Evolutionary conservation across 805 yeast species (phyloP).

Genomic region (Candida sakaeoensis): DNA sequence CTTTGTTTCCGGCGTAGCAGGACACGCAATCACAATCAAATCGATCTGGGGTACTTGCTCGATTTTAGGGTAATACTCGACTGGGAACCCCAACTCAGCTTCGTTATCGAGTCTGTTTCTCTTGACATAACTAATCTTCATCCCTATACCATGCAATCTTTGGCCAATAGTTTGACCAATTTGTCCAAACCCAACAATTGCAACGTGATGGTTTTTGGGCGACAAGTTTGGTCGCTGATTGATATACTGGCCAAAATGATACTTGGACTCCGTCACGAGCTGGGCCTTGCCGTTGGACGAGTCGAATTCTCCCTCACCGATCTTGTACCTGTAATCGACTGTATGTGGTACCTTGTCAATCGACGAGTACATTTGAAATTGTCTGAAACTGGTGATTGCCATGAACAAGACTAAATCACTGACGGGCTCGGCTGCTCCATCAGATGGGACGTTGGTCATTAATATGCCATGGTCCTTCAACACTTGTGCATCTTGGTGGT

Average conservation of each 20-base stretch:
- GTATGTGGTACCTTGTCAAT: slow-evolving; percentile 43
- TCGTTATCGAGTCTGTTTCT: slow-evolving; percentile 39
- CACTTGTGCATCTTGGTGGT: slow-evolving; percentile 42
- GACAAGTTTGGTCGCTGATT: slow-evolving; percentile 44
- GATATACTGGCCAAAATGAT: slow-evolving; percentile 40
- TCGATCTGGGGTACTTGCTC: slow-evolving; percentile 44
- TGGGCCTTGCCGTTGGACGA: slow-evolving; percentile 22
- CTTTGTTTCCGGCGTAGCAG: slow-evolving; percentile 56
- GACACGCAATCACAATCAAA: slow-evolving; percentile 62
- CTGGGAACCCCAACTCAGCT: slow-evolving; percentile 40
- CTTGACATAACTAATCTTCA: slow-evolving; percentile 62
- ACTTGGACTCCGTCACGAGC: slow-evolving; percentile 7
- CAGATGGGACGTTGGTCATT: slow-evolving; percentile 55
- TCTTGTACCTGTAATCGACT: slow-evolving; percentile 38
- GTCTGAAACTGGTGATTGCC: slow-evolving; percentile 58
- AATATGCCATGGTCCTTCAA: slow-evolving; percentile 42
- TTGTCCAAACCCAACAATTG: slow-evolving; percentile 71
- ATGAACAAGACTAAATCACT: slow-evolving; percentile 67
- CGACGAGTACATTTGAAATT: slow-evolving; percentile 45
- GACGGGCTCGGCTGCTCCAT: slow-evolving; percentile 64
- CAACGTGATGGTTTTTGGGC: slow-evolving; percentile 56
- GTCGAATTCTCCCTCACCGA: slow-evolving; percentile 33
- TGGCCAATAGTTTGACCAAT: slow-evolving; percentile 66
- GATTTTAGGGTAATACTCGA: slow-evolving; percentile 36
- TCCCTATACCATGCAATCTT: slow-evolving; percentile 55